Conservation (phyloP, 495 filamentous ascomycete genomes). For the Chaetomium cochliodes region DNA sequence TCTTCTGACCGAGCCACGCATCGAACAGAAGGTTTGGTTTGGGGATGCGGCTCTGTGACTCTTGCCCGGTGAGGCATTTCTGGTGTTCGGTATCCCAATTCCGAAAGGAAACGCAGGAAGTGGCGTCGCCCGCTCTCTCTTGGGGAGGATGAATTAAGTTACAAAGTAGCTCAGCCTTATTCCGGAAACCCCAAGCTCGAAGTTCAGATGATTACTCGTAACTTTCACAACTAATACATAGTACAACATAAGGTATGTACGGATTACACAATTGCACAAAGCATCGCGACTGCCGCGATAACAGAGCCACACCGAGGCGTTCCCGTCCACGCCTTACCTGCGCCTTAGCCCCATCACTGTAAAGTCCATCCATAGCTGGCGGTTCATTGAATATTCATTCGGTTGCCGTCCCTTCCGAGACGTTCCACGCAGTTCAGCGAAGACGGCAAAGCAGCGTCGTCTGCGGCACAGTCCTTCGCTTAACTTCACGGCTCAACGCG, state of each 20-base stretch:
- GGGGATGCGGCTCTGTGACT: neutral
- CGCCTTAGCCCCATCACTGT: neutral
- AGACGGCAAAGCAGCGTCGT: neutral
- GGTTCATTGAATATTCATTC: neutral
- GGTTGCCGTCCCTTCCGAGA: neutral
- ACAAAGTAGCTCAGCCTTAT: conserved; percentile 6
- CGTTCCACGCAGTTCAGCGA: neutral
- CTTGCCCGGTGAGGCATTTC: neutral
- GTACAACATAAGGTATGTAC: too few relatives aligned
- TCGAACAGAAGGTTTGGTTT: neutral
- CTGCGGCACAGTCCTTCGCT: neutral
- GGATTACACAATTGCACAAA: too few relatives aligned
- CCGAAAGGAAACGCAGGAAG: neutral
- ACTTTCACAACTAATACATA: neutral
- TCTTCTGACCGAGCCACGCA: neutral
- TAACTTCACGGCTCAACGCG: neutral
- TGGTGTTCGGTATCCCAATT: neutral
- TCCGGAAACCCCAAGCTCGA: neutral
- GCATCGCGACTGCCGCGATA: neutral
- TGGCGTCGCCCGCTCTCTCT: neutral
- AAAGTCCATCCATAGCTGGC: too few relatives aligned
- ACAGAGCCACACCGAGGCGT: neutral
- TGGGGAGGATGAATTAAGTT: neutral
- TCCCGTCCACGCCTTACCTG: neutral
- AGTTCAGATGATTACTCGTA: neutral